Base-by-base conservation (phyloP, 768 basidiomycete genomes). In the Hericium rajendrae region DNA sequence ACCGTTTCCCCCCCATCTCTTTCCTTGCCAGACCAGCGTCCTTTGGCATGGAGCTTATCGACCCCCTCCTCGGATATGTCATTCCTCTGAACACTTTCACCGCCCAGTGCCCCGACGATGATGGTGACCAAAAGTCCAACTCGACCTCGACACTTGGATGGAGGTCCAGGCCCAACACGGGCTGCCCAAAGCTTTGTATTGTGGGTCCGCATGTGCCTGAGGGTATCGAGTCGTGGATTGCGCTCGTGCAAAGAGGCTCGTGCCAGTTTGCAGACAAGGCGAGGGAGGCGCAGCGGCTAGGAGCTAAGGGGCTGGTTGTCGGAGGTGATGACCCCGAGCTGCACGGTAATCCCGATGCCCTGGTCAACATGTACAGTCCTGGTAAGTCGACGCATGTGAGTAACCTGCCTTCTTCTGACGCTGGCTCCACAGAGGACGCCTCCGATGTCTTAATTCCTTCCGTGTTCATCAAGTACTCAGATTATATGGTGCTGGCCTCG, bases 251-350 rank as follows among this genome's bases (percentile, higher is more conserved):
- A 69, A 76, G 95, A 41, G 94, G 94, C 1, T 73, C 82, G 54
- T 98, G 95, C 69, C 84, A 92, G 58, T 98, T 98, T 67, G 86
- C 90, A 11, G 86, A 84, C 65, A 98, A 98, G 75, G 91, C 77
- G 26, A 59, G 76, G 26, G 69, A 67, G 57, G 75, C 76, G 2
- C 74, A 75, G 65, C 62, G 66, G 48, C 73, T 91, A 20, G 94
- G 94, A 10, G 94, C 94, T 5, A 81, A 76, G 64, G 95, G 86
- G 4, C 85, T 97, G 49, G 84, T 98, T n/a, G 91, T 98, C 8
- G 95, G 94, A 39, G 94, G 94, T 38, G 78, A 85, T 62, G 76
- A 85, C 64, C 84, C 85, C 18, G 80, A 78, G 18, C 66, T 77
- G 57, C 79, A 76, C 38, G 89, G 84, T 6, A 78, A 79, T 60